Percentiles rank a stretch among this genome's conserved stretches.
Evolutionary conservation across 2,329 filamentous ascomycete genomes (phyloP).

Genomic region (Xylaria sp.): DNA sequence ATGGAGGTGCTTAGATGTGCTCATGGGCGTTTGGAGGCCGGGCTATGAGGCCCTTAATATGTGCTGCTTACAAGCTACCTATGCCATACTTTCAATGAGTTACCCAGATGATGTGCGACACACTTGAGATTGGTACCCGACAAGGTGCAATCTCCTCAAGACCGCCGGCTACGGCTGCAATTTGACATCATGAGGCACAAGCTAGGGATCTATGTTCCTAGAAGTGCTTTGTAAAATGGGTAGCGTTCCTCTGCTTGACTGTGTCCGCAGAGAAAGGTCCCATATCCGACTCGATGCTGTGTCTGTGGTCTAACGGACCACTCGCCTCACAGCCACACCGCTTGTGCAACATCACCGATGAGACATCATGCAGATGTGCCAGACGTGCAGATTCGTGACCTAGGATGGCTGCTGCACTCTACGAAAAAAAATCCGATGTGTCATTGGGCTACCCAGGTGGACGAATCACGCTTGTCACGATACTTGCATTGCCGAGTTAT

Average conservation of each 20-base stretch:
- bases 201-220: neutral
- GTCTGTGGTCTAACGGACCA: neutral
- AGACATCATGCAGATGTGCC: neutral
- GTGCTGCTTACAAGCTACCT: neutral
- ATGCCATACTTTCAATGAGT: neutral
- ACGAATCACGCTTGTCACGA: neutral
- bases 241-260: neutral
- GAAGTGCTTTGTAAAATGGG: neutral
- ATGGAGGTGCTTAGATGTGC: neutral
- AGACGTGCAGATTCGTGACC: neutral
- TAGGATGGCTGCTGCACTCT: neutral
- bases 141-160: neutral
- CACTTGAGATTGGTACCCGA: neutral
- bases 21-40: too few species aligned
- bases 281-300: neutral
- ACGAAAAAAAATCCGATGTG: neutral
- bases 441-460: neutral
- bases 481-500: neutral
- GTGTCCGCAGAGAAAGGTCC: neutral
- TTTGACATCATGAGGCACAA: neutral
- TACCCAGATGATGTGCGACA: neutral
- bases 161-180: neutral
- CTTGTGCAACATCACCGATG: neutral
- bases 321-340: neutral
- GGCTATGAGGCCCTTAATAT: neutral